Base-by-base conservation (phyloP, 2,329 filamentous ascomycete species). In the Aotearoamyces nothofagi region DNA sequence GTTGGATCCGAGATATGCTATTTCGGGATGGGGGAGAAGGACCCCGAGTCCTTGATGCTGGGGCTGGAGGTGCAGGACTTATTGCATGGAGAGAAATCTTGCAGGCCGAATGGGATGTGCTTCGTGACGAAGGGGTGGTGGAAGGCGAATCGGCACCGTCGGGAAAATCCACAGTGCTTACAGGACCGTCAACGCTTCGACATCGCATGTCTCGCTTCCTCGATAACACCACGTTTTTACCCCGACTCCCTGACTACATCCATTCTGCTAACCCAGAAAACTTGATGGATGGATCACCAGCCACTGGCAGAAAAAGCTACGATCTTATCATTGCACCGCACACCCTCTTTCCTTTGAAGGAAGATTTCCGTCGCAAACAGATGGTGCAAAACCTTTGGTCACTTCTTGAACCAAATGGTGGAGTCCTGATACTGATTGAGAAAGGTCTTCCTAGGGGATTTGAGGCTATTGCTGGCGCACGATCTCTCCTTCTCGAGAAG, bases 401-500 rank as follows among this genome's bases (percentile, higher is more conserved):
- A 9, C 62, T 94, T 28, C 61, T 94, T 4, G 81, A 79, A 29
- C 79, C 79, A 2, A 66, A 86, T 11, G 87, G 87, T 2, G 90
- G 90, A 19, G 68, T 98, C 9, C 62, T 98, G 4, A 69, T 96
- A 27, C 55, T 96, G 3, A 57, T 94, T 13, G 90, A 98, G 51
- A 96, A 94, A 51, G 90, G 84, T 0, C 70, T 92, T 9, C 81
- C 84, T 9, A 72, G 82, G 24, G 90, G 90, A 0, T 98, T 98
- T 40, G 90, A 96, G 50, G 80, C 82, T 9, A 71, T 98, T 22
- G 87, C 83, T 8, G 79, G 78, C 26, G 84, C 86, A 5, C 74
- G 90, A 27, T 67, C 84, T 23, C 71, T 80, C 34, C 58, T 98
- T 1, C 61, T 96, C 1, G 69, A 79, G 35, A 71, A 78, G 24